Percentiles rank a stretch among this genome's conserved stretches.
Evolutionary conservation across 768 basidiomycete genomes (phyloP).

Genomic region (Vararia minispora): DNA sequence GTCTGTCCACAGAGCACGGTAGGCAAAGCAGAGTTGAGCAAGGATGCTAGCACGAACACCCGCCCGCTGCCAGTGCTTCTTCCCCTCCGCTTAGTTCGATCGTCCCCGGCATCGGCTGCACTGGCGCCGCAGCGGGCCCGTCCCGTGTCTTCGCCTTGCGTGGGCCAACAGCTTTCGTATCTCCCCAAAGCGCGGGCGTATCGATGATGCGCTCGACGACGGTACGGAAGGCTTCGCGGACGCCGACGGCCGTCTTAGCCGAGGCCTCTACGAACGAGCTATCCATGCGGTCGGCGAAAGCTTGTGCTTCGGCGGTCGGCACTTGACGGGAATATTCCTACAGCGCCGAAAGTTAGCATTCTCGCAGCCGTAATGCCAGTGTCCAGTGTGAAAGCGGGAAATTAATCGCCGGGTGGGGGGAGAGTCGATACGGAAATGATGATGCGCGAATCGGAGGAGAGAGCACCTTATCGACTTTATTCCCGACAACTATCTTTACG

Average conservation of each 20-base stretch:
- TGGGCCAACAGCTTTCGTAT: slow-evolving; percentile 20
- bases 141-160: slow-evolving; percentile 2
- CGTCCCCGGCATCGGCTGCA: slow-evolving; percentile 30
- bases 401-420: neutral
- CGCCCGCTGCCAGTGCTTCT: slow-evolving; percentile 15
- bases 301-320: slow-evolving; percentile 59
- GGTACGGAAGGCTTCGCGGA: slow-evolving; percentile 64
- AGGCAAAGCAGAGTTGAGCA: too few species aligned
- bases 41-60: slow-evolving; percentile 26
- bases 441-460: neutral
- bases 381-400: neutral
- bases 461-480: slow-evolving; percentile 83
- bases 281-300: slow-evolving; percentile 73
- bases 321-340: slow-evolving; percentile 94
- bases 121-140: slow-evolving; percentile 6
- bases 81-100: slow-evolving; percentile 23
- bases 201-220: slow-evolving; percentile 77
- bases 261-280: slow-evolving; percentile 87
- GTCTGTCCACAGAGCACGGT: too few species aligned
- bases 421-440: neutral
- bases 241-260: slow-evolving; percentile 83
- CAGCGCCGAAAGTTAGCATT: slow-evolving; percentile 2
- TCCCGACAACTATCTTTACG: slow-evolving; percentile 90
- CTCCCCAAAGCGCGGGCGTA: slow-evolving; percentile 68
- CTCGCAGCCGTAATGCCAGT: neutral